phyloP scores from a whole-genome alignment of 2,329 filamentous ascomycete genomes.

The Myriosclerotinia scirpicola region DNA sequence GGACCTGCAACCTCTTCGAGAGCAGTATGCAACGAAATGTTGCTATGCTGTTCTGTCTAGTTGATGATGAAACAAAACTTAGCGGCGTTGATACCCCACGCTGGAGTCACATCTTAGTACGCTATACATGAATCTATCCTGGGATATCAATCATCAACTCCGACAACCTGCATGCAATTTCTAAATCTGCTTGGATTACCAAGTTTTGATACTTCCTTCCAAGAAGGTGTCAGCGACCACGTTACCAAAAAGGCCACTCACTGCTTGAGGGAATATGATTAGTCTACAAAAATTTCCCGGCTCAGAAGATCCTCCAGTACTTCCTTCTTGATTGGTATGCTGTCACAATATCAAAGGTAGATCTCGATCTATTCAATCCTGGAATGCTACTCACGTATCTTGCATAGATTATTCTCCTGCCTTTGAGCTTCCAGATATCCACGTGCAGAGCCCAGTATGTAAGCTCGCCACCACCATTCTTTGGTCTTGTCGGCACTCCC shows the following conservation, averaged over 20 bases:
- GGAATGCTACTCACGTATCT: not conserved
- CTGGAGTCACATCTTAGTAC: not conserved
- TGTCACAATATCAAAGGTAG: not conserved
- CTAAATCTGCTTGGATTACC: not conserved
- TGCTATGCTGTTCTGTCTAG: not conserved
- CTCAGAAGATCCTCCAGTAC: not conserved
- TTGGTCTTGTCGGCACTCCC: not conserved
- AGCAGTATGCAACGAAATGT: not conserved
- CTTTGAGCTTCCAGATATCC: not conserved
- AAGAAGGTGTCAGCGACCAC: not conserved
- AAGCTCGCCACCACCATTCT: not conserved
- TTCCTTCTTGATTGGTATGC: not conserved
- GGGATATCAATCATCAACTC: slow-evolving; percentile 12
- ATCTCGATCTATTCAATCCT: slow-evolving; percentile 5
- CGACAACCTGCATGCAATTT: slow-evolving; percentile 5
- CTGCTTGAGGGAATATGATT: not conserved
- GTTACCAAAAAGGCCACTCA: not conserved
- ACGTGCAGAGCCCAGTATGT: not conserved
- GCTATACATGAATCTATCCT: slow-evolving; percentile 1
- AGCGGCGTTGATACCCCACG: not conserved
- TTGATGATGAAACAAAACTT: not conserved
- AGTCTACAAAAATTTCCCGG: not conserved
- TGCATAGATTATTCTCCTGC: not conserved
- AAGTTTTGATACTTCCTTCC: not conserved
- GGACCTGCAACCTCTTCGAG: not conserved